Conservation (phyloP, 805 yeast species). For the Yarrowia deformans region DNA sequence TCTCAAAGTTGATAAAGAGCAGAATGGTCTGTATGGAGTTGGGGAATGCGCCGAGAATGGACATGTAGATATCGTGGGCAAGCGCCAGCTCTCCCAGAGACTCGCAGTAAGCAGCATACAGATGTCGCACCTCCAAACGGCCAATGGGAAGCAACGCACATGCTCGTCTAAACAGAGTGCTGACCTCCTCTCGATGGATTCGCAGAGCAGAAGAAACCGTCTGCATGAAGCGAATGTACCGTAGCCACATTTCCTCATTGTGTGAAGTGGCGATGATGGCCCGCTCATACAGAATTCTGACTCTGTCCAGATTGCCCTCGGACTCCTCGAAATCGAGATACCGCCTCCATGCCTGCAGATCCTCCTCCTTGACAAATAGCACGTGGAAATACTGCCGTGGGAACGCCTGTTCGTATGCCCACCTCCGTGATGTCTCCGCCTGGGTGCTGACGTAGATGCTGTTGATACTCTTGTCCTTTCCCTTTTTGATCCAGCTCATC, state of each 20-base stretch:
- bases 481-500: conserved; percentile 18
- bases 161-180: conserved; percentile 62
- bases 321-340: conserved; percentile 65
- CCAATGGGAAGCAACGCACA: conserved; percentile 50
- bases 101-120: conserved; percentile 49
- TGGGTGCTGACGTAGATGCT: conserved; percentile 57
- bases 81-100: conserved; percentile 44
- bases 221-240: conserved; percentile 64
- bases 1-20: conserved; percentile 44
- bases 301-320: conserved; percentile 47
- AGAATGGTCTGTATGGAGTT: conserved; percentile 47
- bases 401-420: conserved; percentile 71
- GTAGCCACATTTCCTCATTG: conserved; percentile 70
- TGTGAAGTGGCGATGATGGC: conserved; percentile 63
- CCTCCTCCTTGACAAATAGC: conserved; percentile 55
- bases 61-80: conserved; percentile 47
- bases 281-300: conserved; percentile 68
- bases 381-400: conserved; percentile 63
- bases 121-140: conserved; percentile 46
- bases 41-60: conserved; percentile 47
- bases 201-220: conserved; percentile 44
- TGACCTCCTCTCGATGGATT: conserved; percentile 48
- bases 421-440: conserved; percentile 61
- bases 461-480: conserved; percentile 31
- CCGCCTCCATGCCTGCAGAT: conserved; percentile 62